Base-by-base conservation (phyloP, 352 stramenopile species). In the Aphanomyces invadans region DNA sequence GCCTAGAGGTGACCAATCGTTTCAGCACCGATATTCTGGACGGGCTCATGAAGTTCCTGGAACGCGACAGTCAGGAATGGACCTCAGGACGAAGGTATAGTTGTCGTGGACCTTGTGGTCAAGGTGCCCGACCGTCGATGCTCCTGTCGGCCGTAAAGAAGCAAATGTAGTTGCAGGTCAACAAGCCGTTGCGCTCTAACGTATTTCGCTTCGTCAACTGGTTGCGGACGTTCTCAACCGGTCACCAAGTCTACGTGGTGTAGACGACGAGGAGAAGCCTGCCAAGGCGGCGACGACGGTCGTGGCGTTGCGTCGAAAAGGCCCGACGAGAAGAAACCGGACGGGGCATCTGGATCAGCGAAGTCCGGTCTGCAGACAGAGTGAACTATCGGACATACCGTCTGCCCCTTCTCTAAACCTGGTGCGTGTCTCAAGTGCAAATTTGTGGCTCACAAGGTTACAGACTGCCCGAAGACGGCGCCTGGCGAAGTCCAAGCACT, bases 171-270 rank as follows among this genome's bases (percentile, higher is more conserved):
- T 28, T 54, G 9, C 56, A 64, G 25, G 7, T 11, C n/a, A 64
- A 64, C 56, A 60, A 59, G 28, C 5, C 4, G 5, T 25, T 64
- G n/a, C 25, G 32, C 7, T 28, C 4, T 7, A 32, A 64, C 36
- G 56, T 64, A n/a, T 60, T 62, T 4, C 36, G 56, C n/a, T 64
- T 53, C 28, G 56, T 64, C n/a, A 36, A 12, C 7, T 64, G 56
- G 56, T 64, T 64, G 29, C 56, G 56, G 5, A 4, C 11, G 28
- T 60, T 59, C 28, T 7, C 42, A 12, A 19, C 5, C 21, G 21
- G 15, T 4, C 56, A 42, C 21, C 42, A 64, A 52, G 12, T 29
- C 4, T 64, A 29, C 21, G 7, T 25, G 56, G 33, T 60, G 21
- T 64, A 5, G 56, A 64, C 10, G 42, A 53, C 4, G 42, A 29